Evolutionary conservation across 2,329 filamentous ascomycete species (phyloP), one percentile per base, ranked within the genome.

Genomic region (Hymenoscyphus scutula): DNA sequence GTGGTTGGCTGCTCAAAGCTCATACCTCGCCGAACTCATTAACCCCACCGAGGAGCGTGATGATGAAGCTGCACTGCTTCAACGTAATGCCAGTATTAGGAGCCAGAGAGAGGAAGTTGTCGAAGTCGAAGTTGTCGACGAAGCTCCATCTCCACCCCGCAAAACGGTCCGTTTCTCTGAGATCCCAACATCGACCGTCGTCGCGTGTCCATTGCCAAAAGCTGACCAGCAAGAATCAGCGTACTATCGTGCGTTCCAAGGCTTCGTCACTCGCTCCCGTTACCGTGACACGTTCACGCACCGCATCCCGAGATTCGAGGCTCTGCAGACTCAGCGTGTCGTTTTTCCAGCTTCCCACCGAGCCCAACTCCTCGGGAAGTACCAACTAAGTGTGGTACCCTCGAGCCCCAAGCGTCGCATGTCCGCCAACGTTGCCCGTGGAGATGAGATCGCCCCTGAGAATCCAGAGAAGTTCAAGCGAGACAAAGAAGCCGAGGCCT

Each of bases 181-280:
- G 64, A 70, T 71, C 15, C 69, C 68, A 7, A 64, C 53, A 27
- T 63, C 65, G 37, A 30, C 41, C 57, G 61, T 62, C 19, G 71
- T 76, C 51, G 81, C 82, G 27, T 80, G 80, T 69, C 76, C 76
- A 38, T 76, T 86, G 19, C 83, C 83, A 10, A 67, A 68, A 57
- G 70, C 82, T 61, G 78, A 82, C 76, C 41, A 37, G n/a, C 80
- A 84, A 72, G 90, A 95, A 71, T 88, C 89, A 3, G 90, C 93
- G 5, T 97, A 97, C 76, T 94, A 92, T 78, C 89, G 90, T 65
- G 92, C 92, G 10, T 97, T 97, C 75, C 87, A 92, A 69, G 87
- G 89, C 72, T 84, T 91, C 68, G 79, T 88, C 54, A 83, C 90
- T 63, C 84, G 85, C 34, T 86, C 85, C 15, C 86, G 85, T 62